phyloP scores from a whole-genome alignment of 345 rosid species.

The Alliaria petiolata region DNA sequence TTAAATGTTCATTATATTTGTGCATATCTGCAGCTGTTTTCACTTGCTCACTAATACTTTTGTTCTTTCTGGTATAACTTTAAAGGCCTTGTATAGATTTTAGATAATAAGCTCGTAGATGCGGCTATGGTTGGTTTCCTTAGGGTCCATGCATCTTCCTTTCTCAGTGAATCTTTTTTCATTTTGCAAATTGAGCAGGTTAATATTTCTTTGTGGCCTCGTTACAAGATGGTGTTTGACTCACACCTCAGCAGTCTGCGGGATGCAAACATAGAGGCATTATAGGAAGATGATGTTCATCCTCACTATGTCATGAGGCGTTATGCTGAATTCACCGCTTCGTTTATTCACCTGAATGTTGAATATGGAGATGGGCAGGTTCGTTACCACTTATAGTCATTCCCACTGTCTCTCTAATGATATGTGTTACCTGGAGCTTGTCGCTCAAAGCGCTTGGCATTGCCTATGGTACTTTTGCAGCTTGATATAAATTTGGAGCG shows the following conservation, averaged over 20 bases:
- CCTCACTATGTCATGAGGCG: constrained; percentile 99
- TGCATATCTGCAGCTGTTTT: not conserved
- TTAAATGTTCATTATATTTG: not conserved
- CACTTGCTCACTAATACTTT: constrained; percentile 29
- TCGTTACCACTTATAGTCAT: constrained; percentile 15
- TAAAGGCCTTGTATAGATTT: too few species aligned
- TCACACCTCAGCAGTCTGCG: constrained; percentile 85
- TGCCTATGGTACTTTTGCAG: constrained; percentile 41
- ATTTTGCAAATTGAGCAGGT: constrained; percentile 53
- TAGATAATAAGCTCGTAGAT: not conserved
- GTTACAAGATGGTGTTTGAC: constrained; percentile 95
- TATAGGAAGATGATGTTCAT: constrained; percentile 99
- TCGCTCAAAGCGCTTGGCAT: not conserved
- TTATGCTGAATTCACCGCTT: constrained; percentile 95
- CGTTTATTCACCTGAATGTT: constrained; percentile 92
- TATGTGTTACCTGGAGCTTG: not conserved
- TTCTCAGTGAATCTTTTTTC: not conserved
- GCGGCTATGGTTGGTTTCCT: not conserved
- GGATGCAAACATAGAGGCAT: constrained; percentile 75
- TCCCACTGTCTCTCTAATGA: not conserved
- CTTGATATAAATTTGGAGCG: constrained; percentile 94
- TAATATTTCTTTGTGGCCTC: constrained; percentile 96
- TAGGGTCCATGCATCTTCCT: constrained; percentile 10
- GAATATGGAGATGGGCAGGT: constrained; percentile 99
- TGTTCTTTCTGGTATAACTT: not conserved